Conservation (phyloP, 2,329 filamentous ascomycete species). For the Trichoderma aggressivum region DNA sequence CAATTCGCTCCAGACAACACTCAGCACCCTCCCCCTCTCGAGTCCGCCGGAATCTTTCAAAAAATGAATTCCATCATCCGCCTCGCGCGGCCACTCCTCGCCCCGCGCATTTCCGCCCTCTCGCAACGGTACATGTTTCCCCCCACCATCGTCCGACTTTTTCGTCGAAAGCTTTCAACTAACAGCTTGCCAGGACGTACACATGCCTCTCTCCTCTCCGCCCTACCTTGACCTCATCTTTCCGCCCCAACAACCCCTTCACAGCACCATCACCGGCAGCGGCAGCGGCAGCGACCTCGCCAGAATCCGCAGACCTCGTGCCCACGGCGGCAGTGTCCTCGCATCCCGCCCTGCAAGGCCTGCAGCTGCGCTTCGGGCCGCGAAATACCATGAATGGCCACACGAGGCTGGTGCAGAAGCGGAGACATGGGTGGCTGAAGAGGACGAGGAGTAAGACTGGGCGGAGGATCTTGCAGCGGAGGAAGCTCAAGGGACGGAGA, state of each 20-base stretch:
- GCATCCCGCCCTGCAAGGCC: conserved; percentile 49
- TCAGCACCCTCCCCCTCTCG: background rate
- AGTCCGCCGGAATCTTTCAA: background rate
- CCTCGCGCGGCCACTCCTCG: conserved; percentile 30
- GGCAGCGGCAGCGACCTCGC: conserved; percentile 15
- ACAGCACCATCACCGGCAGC: conserved; percentile 16
- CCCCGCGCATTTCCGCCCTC: conserved; percentile 25
- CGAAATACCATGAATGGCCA: conserved; percentile 55
- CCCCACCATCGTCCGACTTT: background rate
- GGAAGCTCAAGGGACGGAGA: conserved; percentile 51
- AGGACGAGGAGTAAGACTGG: conserved; percentile 50
- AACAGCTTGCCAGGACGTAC: conserved; percentile 38
- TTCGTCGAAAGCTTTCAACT: background rate
- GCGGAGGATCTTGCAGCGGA: conserved; percentile 49
- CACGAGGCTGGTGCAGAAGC: conserved; percentile 56
- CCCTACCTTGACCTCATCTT: conserved; percentile 40
- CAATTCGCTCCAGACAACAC: background rate
- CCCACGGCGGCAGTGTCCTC: conserved; percentile 45
- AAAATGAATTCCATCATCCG: conserved; percentile 30
- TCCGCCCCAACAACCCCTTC: conserved; percentile 32
- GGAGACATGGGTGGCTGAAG: conserved; percentile 55
- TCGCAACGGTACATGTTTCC: conserved; percentile 24
- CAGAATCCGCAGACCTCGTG: conserved; percentile 42
- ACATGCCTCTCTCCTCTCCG: conserved; percentile 50
- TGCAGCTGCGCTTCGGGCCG: conserved; percentile 57